These are phyloP conservation scores for Candida bentonensis DNA, from an alignment of 805 yeast genomes.

Conservation along the genomic window DNA sequence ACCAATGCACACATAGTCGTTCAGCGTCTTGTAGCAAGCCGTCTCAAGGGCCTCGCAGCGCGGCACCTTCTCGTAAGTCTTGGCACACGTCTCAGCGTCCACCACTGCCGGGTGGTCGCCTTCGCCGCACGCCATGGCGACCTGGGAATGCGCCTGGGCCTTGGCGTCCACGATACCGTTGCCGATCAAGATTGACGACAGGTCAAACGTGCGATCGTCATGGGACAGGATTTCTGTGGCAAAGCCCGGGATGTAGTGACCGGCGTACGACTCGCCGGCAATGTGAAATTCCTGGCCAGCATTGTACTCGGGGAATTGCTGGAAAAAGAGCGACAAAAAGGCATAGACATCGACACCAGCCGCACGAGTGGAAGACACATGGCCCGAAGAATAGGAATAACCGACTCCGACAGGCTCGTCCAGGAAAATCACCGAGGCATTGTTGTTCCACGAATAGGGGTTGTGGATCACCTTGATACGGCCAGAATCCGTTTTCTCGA, in stretches of 20 bases:
- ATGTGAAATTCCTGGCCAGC: constrained; percentile 53
- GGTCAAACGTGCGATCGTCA: constrained; percentile 43
- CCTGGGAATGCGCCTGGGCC: constrained; percentile 61
- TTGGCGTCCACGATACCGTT: constrained; percentile 84
- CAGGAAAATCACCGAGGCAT: constrained; percentile 73
- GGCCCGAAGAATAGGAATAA: constrained; percentile 49
- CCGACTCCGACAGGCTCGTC: constrained; percentile 88
- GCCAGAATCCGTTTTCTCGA: constrained; percentile 30
- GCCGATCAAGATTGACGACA: constrained; percentile 73
- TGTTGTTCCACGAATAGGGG: constrained; percentile 72
- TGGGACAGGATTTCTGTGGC: constrained; percentile 68
- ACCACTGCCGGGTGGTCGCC: constrained; percentile 76
- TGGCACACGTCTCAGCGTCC: constrained; percentile 60
- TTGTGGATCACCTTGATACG: constrained; percentile 47
- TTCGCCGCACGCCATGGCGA: constrained; percentile 91
- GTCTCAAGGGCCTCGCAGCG: constrained; percentile 62
- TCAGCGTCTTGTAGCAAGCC: constrained; percentile 55
- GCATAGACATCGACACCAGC: constrained; percentile 78
- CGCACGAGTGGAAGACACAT: constrained; percentile 58
- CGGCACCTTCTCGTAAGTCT: constrained; percentile 48
- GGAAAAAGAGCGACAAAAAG: constrained; percentile 64
- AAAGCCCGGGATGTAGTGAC: constrained; percentile 84
- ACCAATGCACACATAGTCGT: constrained; percentile 78
- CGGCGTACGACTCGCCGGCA: constrained; percentile 85
- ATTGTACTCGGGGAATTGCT: constrained; percentile 48